Evolutionary conservation across 257 asterid species (phyloP).

Genomic region (Datura wrightii): DNA sequence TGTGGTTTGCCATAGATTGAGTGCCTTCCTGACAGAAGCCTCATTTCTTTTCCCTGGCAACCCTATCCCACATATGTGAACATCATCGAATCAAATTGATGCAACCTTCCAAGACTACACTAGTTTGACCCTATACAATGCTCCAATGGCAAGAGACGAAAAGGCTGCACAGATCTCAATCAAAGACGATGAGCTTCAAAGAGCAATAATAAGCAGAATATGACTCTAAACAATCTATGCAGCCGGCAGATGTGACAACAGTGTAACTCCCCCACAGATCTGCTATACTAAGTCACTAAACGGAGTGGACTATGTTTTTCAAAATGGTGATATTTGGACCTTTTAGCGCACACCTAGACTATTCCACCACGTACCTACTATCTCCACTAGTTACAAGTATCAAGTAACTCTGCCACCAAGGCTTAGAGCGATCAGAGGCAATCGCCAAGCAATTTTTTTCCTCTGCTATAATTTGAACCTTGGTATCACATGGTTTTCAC

Average conservation of each 20-base stretch:
- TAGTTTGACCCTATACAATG: slow-evolving; percentile 3
- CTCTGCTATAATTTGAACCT: not conserved
- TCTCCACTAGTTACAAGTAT: not conserved
- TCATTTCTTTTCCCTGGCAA: not conserved
- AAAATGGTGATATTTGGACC: not conserved
- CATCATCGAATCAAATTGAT: not conserved
- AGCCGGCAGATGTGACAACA: not conserved
- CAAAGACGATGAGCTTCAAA: not conserved
- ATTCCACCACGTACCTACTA: not conserved
- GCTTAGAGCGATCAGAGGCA: not conserved
- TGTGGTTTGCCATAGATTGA: not conserved
- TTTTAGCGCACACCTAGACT: not conserved
- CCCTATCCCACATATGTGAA: not conserved
- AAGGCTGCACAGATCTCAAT: not conserved
- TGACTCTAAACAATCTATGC: not conserved
- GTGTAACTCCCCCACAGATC: not conserved
- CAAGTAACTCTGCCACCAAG: not conserved
- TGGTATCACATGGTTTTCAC: not conserved
- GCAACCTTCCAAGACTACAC: not conserved
- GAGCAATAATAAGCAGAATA: not conserved
- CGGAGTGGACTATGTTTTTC: not conserved
- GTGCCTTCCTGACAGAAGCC: slow-evolving; percentile 4
- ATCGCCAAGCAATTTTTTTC: not conserved
- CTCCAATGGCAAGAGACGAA: not conserved
- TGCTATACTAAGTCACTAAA: not conserved